Evolutionary conservation across 73 alveolate species (phyloP).

Genomic region (Paramecium caudatum): DNA sequence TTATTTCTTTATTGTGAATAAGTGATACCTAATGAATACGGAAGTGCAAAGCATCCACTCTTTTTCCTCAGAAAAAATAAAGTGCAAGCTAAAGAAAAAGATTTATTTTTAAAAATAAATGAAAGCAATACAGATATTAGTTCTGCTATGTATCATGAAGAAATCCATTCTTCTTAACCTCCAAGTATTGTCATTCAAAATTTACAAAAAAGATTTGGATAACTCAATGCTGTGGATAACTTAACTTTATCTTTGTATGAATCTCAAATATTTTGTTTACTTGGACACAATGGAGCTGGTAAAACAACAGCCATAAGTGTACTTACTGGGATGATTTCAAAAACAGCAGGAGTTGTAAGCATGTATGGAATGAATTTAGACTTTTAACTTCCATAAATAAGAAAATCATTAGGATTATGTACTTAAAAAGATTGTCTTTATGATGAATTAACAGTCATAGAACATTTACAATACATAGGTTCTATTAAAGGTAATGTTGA

Average conservation of each 20-base stretch:
- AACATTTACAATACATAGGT: slow-evolving; percentile 80
- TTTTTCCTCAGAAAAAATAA: slow-evolving; percentile 63
- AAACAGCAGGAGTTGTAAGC: slow-evolving; percentile 79
- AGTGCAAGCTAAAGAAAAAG: slow-evolving; percentile 30
- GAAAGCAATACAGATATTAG: slow-evolving; percentile 7
- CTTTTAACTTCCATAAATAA: slow-evolving; percentile 59
- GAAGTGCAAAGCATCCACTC: slow-evolving; percentile 81
- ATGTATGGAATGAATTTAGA: slow-evolving; percentile 74
- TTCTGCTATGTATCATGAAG: slow-evolving; percentile 75
- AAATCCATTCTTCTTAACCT: background rate
- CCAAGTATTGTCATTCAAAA: slow-evolving; percentile 63
- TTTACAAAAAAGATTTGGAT: slow-evolving; percentile 45
- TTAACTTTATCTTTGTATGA: slow-evolving; percentile 53
- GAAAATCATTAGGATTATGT: slow-evolving; percentile 84
- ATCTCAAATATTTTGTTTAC: slow-evolving; percentile 68
- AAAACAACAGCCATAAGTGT: slow-evolving; percentile 77
- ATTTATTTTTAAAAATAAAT: background rate
- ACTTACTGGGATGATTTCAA: slow-evolving; percentile 76
- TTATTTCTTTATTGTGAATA: slow-evolving; percentile 84
- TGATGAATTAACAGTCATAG: slow-evolving; percentile 84
- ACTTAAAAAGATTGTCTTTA: slow-evolving; percentile 84
- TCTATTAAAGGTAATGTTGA: slow-evolving; percentile 78
- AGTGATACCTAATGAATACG: slow-evolving; percentile 88
- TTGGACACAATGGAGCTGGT: slow-evolving; percentile 86
- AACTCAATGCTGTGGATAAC: slow-evolving; percentile 65